Evolutionary conservation across 129 eudicot genomes (phyloP), one percentile per base, ranked within the genome.

Genomic region (Arctium minus): DNA sequence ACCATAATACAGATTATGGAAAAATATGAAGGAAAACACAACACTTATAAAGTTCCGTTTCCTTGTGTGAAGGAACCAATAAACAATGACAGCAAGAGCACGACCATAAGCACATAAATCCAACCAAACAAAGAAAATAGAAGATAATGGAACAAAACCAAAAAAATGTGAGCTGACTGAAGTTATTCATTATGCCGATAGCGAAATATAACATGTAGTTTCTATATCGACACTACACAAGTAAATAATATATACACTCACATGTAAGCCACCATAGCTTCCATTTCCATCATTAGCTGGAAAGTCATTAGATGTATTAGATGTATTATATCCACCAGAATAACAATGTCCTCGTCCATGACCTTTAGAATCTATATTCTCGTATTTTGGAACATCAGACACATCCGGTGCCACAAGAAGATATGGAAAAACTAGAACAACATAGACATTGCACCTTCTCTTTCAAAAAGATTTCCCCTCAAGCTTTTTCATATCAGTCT

Each of bases 341-440:
- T 92, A 92, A 53, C 94, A 82, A 86, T 84, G 94, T 67, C 93
- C 99, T 85, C 95, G 90, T 5, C 92, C 94, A 91, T 92, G 92
- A 78, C 89, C 85, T 89, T 77, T 93, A 60, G 89, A 75, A 74
- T 93, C 98, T 79, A 97, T 89, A 80, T 80, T 84, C 30, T 96
- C 99, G 79, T 96, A 93, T 76, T 85, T 90, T 71, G 89, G 65
- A 82, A 83, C 75, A 73, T 93, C 98, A 31, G 87, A 22, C 76
- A 78, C 89, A 73, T 91, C 97, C 10, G 92, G 60, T 69, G 99
- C 77, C 87, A 90, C 81, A 2, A 95, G 99, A 42, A 93, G 85
- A 78, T 93, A 96, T 0, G 99, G 99, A 87, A 96, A 90, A 75
- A 92, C 98, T 4, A 97, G 98, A 86, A 96, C 88, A 93, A 85